Base-by-base conservation (phyloP, 768 basidiomycete genomes). In the Mycena polygramma region DNA sequence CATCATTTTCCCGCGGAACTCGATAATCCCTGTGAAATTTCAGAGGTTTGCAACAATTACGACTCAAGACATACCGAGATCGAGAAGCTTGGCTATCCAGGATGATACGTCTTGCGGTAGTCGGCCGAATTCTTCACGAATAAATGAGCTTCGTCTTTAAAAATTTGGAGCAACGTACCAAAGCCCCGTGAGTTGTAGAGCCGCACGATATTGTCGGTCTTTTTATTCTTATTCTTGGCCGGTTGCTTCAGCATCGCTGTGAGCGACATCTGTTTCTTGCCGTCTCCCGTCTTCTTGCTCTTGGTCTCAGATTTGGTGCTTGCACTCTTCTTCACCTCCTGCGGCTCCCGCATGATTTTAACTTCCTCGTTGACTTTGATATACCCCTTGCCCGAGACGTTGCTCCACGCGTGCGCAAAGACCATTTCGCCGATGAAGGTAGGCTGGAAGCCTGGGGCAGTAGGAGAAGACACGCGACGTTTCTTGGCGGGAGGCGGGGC, bases 401-500 rank as follows among this genome's bases (percentile, higher is more conserved):
- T 94, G 71, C 92, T 93, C 92, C 92, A 94, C 13, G 92, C 93
- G 74, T 92, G 91, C 24, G 87, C 85, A 26, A 94, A 86, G 13
- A 94, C 70, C 58, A 94, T 83, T 57, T 90, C 91, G 14, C 93
- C 93, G 35, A 94, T 73, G 75, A 92, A 94, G 14, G 78, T 82
- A 1, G 84, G 83, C 15, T 67, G 72, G 68, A 74, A 71, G 24
- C 65, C 52, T 59, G 66, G 66, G 15, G 60, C 72, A 55, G 71
- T 48, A 19, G 78, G 73, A 51, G 78, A 75, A 1, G 84, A 87
- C 37, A 87, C 68, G 17, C 88, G 89, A 30, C 87, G 85, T 74
- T 83, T 90, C 79, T 92, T 92, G 1, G 80, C 65, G 1, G 88
- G 87, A 10, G 83, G 30, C 30, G 2, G 83, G 13, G 74, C 58